Percentiles rank a stretch among this genome's conserved stretches.
phyloP scores from a whole-genome alignment of 768 basidiomycete genomes.

The Amyloporia xantha region DNA sequence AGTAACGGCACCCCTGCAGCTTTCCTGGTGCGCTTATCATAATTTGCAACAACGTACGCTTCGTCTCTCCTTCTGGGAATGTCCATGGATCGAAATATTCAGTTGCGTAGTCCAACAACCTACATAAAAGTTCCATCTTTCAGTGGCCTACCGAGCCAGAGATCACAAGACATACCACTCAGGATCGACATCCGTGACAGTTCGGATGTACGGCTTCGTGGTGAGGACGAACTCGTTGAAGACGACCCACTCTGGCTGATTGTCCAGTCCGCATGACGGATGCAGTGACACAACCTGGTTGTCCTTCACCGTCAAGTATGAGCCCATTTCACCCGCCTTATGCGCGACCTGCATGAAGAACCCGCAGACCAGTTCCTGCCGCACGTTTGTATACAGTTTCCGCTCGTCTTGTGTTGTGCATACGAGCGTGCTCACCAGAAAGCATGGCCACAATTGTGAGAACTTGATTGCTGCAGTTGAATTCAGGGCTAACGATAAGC shows the following conservation, averaged over 20 bases:
- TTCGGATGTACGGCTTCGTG: conserved; percentile 82
- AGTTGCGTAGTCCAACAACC: conserved; percentile 50
- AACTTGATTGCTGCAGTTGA: conserved; percentile 94
- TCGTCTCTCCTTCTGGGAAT: conserved; percentile 20
- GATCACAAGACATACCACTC: conserved; percentile 70
- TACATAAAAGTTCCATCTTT: conserved; percentile 22
- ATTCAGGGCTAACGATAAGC: conserved; percentile 91
- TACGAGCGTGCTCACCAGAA: conserved; percentile 66
- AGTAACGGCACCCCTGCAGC: neutral
- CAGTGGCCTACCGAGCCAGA: neutral
- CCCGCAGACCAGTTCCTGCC: conserved; percentile 80
- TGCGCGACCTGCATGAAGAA: conserved; percentile 99
- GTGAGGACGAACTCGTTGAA: conserved; percentile 96
- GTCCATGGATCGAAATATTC: conserved; percentile 13
- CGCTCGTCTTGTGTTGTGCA: conserved; percentile 50
- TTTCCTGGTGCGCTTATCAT: conserved; percentile 13
- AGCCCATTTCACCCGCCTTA: conserved; percentile 77
- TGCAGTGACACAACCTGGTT: conserved; percentile 69
- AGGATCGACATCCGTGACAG: conserved; percentile 77
- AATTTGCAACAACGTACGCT: conserved; percentile 17
- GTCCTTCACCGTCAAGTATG: conserved; percentile 89
- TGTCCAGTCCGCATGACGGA: conserved; percentile 82
- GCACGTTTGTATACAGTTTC: conserved; percentile 59
- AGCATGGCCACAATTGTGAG: conserved; percentile 95
- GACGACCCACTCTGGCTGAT: conserved; percentile 86